Evolutionary conservation across 257 asterid species (phyloP).

Genomic region (Solanum paucissectum): DNA sequence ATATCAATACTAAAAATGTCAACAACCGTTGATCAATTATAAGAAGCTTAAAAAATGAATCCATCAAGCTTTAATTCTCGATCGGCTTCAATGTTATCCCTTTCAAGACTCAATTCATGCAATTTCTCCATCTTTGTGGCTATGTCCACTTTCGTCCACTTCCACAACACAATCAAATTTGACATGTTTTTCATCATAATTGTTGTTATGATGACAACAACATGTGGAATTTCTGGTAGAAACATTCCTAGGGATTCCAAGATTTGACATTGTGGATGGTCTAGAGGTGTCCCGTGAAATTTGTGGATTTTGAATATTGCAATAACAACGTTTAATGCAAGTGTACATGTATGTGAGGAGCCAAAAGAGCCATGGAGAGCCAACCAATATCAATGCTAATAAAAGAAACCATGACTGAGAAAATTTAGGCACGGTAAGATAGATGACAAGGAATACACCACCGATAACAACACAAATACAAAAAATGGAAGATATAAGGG

Average conservation of each 20-base stretch:
- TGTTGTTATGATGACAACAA: too few relatives aligned
- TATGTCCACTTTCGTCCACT: background rate
- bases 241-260: background rate
- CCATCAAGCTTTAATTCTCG: background rate
- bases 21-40: background rate
- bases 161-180: background rate
- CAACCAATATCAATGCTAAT: constrained; percentile 51
- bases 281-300: background rate
- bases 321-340: constrained; percentile 31
- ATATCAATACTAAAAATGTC: background rate
- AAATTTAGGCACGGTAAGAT: constrained; percentile 31
- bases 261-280: background rate
- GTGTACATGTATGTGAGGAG: constrained; percentile 41
- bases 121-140: background rate
- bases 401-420: constrained; percentile 58
- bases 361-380: constrained; percentile 74
- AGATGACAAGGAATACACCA: constrained; percentile 44
- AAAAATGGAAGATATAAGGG: constrained; percentile 40
- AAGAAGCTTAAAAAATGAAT: background rate
- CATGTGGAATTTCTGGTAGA: background rate
- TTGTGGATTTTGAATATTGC: background rate
- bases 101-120: background rate
- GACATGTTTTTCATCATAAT: background rate
- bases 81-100: background rate
- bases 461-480: constrained; percentile 49